Percentiles rank a stretch among this genome's conserved stretches.
These are phyloP conservation scores for Russula emetica DNA, from an alignment of 768 basidiomycete genomes.

Conservation along the genomic window DNA sequence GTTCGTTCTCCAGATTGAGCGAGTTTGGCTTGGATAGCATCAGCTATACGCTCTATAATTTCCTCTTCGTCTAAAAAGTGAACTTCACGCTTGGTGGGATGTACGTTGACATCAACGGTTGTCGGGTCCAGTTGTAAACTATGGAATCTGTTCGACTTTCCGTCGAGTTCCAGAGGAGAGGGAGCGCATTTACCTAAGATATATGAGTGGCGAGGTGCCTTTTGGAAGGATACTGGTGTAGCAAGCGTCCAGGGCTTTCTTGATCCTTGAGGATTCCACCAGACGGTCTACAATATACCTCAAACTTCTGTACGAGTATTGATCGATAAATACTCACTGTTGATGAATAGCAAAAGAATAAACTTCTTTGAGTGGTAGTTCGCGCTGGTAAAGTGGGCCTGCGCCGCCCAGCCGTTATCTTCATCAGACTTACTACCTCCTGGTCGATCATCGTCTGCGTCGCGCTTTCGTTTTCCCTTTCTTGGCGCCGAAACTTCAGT, in stretches of 20 bases:
- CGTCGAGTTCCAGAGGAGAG: background rate
- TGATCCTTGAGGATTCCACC: slow-evolving; percentile 85
- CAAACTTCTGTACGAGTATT: background rate
- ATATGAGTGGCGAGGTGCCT: slow-evolving; percentile 86
- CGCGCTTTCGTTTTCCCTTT: slow-evolving; percentile 29
- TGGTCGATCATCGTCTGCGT: slow-evolving; percentile 33
- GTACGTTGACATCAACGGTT: slow-evolving; percentile 94
- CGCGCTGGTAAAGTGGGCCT: slow-evolving; percentile 75
- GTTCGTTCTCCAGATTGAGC: slow-evolving; percentile 36
- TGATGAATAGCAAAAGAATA: slow-evolving; percentile 87
- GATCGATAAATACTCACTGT: slow-evolving; percentile 53
- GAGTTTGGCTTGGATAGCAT: slow-evolving; percentile 70
- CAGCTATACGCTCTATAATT: slow-evolving; percentile 73
- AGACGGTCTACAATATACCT: slow-evolving; percentile 63
- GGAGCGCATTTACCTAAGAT: slow-evolving; percentile 64
- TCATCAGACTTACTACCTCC: slow-evolving; percentile 34
- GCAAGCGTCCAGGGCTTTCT: slow-evolving; percentile 79
- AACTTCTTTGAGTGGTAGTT: slow-evolving; percentile 89
- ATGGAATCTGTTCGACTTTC: slow-evolving; percentile 4
- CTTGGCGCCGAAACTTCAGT: slow-evolving; percentile 30
- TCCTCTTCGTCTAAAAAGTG: slow-evolving; percentile 90
- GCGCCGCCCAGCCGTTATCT: slow-evolving; percentile 56
- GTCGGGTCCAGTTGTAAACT: slow-evolving; percentile 82
- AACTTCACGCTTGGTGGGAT: slow-evolving; percentile 96
- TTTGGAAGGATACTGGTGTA: slow-evolving; percentile 87